Conservation (phyloP, 306 rosid species). For the Pyrus pyrifolia region DNA sequence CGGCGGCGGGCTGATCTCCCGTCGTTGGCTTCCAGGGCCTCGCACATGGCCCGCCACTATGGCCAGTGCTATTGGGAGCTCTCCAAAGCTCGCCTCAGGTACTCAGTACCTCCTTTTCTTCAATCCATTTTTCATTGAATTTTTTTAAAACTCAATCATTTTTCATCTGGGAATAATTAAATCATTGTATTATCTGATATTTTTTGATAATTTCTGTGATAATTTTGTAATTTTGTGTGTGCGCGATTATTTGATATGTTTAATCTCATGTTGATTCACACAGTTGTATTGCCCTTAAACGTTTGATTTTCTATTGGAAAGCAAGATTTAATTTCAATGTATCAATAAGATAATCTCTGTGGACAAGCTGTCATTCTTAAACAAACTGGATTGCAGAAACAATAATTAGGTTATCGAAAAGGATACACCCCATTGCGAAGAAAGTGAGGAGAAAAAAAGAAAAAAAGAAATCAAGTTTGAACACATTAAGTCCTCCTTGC, state of each 20-base stretch:
- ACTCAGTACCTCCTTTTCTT: too few relatives aligned
- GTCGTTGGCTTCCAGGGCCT: slow-evolving; percentile 27
- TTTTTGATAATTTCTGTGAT: neutral
- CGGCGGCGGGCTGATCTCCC: slow-evolving; percentile 18
- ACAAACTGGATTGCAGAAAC: neutral
- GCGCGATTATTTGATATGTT: too few relatives aligned
- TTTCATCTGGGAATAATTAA: too few relatives aligned
- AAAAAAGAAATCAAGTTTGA: neutral
- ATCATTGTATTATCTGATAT: too few relatives aligned
- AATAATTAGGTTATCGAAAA: neutral
- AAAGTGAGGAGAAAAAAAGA: neutral
- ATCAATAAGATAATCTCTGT: neutral
- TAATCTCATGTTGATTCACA: neutral
- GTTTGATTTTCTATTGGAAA: neutral
- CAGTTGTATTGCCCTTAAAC: neutral
- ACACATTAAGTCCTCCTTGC: neutral
- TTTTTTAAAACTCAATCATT: too few relatives aligned
- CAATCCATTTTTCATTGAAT: too few relatives aligned
- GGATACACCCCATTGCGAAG: neutral
- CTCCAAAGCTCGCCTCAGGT: slow-evolving; percentile 92
- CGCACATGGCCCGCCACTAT: slow-evolving; percentile 49
- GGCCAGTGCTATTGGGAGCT: slow-evolving; percentile 79
- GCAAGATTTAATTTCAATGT: neutral
- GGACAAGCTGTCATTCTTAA: neutral
- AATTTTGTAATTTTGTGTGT: too few relatives aligned